Base-by-base conservation (phyloP, 2,329 filamentous ascomycete genomes). In the Colletotrichum sp. region DNA sequence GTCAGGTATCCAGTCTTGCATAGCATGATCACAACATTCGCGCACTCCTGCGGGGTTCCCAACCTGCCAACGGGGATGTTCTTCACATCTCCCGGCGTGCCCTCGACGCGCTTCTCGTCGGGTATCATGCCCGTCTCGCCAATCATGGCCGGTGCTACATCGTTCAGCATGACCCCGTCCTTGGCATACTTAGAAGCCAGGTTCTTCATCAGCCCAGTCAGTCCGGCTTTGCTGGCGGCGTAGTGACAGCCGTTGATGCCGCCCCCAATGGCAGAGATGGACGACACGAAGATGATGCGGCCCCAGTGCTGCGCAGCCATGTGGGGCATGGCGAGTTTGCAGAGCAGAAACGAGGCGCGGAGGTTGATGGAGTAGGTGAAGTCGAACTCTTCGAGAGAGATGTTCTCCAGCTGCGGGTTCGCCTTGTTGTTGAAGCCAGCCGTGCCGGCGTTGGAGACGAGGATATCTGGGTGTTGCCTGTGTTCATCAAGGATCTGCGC, bases 131-230 rank as follows among this genome's bases (percentile, higher is more conserved):
- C 90, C 4, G 90, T 92, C 27, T 90, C 89, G 6, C 91, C 91
- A 77, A 94, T 93, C 91, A 94, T 93, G 4, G 92, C 92, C 1
- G 92, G 92, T 5, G 91, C 91, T n/a, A 94, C 90, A 77, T 93
- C 91, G 75, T 94, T 93, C 72, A 93, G 91, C 16, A 91, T 92
- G 78, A 94, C 92, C 36, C 91, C 91, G 78, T 87, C 88, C 71
- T 88, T 86, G 3, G 91, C 92, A 27, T 93, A 87, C 61, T 90
- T 90, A 1, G 86, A 88, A 1, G 91, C 88, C 34, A 94, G 85
- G 77, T 93, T 93, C 80, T 89, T 91, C 90, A 93, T 93, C 89
- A 93, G 91, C 4, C 90, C 90, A 6, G 89, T 90, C 76, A 94
- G 81, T 3, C 91, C 92, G 9, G 89, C 91, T 81, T 93, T 93